phyloP scores from a whole-genome alignment of 768 basidiomycete species.

The Amanita pseudoporphyria region DNA sequence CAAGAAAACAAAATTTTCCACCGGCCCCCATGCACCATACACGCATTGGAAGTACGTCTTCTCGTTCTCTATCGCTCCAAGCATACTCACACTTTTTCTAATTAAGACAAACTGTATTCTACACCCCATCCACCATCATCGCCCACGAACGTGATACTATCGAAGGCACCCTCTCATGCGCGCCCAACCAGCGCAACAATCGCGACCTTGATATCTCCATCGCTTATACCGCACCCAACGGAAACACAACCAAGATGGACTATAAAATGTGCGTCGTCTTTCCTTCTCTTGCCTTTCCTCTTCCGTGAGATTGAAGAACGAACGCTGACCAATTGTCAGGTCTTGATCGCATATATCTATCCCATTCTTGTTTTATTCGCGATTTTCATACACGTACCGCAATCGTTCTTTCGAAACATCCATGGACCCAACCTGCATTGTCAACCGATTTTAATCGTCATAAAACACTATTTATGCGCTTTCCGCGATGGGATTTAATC shows the following conservation, averaged over 20 bases:
- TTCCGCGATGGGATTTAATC: not conserved
- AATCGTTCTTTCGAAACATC: not conserved
- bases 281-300: slow-evolving; percentile 13
- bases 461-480: not conserved
- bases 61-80: not conserved
- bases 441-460: not conserved
- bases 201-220: slow-evolving; percentile 91
- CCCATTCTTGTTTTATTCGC: slow-evolving; percentile 9
- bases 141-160: slow-evolving; percentile 65
- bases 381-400: slow-evolving; percentile 3
- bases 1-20: slow-evolving; percentile 92
- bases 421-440: not conserved
- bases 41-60: slow-evolving; percentile 88
- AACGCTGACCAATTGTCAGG: slow-evolving; percentile 67
- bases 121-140: slow-evolving; percentile 74
- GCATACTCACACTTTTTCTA: not conserved
- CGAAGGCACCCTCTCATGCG: slow-evolving; percentile 62
- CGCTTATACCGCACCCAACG: slow-evolving; percentile 38
- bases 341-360: slow-evolving; percentile 36
- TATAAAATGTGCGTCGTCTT: slow-evolving; percentile 79
- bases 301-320: slow-evolving; percentile 22
- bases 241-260: slow-evolving; percentile 27
- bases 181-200: slow-evolving; percentile 88
- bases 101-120: slow-evolving; percentile 91
- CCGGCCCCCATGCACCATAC: slow-evolving; percentile 95